Conservation (phyloP, 192 early-diverging fungal genomes). For the Mortierella alpina region DNA sequence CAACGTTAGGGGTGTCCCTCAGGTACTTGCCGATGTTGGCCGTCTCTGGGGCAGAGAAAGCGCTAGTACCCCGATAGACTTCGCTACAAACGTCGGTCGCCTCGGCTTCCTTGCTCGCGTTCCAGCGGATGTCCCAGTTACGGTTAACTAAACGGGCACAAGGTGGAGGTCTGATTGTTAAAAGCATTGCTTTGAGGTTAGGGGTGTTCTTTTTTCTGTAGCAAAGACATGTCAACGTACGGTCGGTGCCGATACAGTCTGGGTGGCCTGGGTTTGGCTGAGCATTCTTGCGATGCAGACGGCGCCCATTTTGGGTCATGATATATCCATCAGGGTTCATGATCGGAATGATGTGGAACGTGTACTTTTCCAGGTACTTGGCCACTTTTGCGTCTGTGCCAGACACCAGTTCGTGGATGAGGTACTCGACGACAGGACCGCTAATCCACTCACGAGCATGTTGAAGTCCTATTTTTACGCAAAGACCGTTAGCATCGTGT, state of each 20-base stretch:
- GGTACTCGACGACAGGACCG: constrained; percentile 24
- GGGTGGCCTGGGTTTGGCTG: constrained; percentile 57
- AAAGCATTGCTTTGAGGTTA: too few species aligned
- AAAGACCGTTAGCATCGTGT: not conserved
- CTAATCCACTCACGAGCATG: constrained; percentile 71
- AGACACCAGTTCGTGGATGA: constrained; percentile 36
- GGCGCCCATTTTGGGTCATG: constrained; percentile 56
- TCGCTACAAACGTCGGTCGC: constrained; percentile 60
- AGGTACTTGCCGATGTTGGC: constrained; percentile 57
- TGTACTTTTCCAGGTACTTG: constrained; percentile 54
- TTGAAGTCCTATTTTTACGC: constrained; percentile 32
- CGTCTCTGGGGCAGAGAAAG: constrained; percentile 58
- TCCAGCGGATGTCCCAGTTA: constrained; percentile 62
- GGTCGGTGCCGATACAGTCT: constrained; percentile 47
- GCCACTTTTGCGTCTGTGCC: constrained; percentile 40
- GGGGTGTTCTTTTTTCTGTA: too few species aligned
- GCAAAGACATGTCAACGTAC: constrained; percentile 11
- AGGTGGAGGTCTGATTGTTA: not conserved
- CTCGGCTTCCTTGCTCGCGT: constrained; percentile 55
- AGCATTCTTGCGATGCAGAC: constrained; percentile 59
- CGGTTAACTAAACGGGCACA: constrained; percentile 53
- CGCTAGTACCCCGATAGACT: constrained; percentile 49
- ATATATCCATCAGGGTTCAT: constrained; percentile 72
- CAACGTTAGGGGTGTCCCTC: constrained; percentile 37
- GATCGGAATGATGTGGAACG: constrained; percentile 66